These are phyloP conservation scores for Hypholoma fasciculare DNA, from an alignment of 768 basidiomycete genomes.

Conservation along the genomic window DNA sequence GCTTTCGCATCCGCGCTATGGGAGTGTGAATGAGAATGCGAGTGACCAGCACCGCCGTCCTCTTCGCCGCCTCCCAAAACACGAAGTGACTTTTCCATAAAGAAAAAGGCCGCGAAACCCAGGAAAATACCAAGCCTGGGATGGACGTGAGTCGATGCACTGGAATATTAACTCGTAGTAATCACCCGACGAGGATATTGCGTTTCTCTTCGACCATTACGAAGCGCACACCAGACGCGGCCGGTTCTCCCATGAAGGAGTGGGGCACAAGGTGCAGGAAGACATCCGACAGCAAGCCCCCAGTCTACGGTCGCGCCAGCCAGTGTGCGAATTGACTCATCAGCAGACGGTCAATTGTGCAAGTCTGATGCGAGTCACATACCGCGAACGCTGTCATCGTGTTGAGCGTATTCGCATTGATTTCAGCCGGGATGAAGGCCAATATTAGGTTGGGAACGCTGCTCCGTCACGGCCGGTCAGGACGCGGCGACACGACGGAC, in stretches of 20 bases:
- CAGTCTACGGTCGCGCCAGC: conserved; percentile 51
- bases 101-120: conserved; percentile 89
- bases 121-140: conserved; percentile 75
- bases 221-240: conserved; percentile 69
- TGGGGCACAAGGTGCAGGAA: conserved; percentile 92
- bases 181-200: conserved; percentile 87
- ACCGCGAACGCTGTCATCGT: conserved; percentile 95
- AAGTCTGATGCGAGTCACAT: conserved; percentile 25
- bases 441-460: conserved; percentile 95
- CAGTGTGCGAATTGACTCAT: conserved; percentile 6
- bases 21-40: conserved; percentile 52
- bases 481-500: conserved; percentile 1
- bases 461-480: background rate
- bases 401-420: conserved; percentile 81
- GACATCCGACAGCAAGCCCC: conserved; percentile 90
- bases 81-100: conserved; percentile 90
- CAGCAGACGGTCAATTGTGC: background rate
- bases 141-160: background rate
- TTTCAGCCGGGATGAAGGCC: conserved; percentile 89
- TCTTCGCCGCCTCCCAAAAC: conserved; percentile 67
- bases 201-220: conserved; percentile 89
- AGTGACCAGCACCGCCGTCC: conserved; percentile 58
- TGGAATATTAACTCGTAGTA: conserved; percentile 9
- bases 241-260: conserved; percentile 87
- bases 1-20: conserved; percentile 30